Conservation (phyloP, 202 grass and related monocot species). For the Brachypodium distachyon region DNA sequence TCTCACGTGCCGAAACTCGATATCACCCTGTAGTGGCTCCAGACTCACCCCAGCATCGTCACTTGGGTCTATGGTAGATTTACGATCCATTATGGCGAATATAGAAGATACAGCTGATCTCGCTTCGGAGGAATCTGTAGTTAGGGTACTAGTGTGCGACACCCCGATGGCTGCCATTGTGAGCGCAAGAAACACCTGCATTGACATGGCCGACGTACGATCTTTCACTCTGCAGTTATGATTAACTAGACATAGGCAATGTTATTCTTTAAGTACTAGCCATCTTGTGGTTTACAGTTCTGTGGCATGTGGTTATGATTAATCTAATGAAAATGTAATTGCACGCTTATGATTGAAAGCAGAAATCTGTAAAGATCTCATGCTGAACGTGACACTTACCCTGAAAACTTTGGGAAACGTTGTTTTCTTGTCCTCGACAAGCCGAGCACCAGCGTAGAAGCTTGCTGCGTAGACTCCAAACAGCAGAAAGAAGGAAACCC, state of each 20-base stretch:
- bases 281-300: neutral
- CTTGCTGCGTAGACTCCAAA: slow-evolving; percentile 53
- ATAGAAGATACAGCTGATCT: slow-evolving; percentile 72
- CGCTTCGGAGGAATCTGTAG: slow-evolving; percentile 82
- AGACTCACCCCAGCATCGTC: slow-evolving; percentile 48
- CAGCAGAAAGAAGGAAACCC: slow-evolving; percentile 62
- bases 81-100: slow-evolving; percentile 69
- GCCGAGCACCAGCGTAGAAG: slow-evolving; percentile 81
- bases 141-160: slow-evolving; percentile 77
- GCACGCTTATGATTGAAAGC: neutral
- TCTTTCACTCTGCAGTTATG: neutral
- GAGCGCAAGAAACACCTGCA: slow-evolving; percentile 90
- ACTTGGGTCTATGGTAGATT: slow-evolving; percentile 79
- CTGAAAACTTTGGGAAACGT: slow-evolving; percentile 78
- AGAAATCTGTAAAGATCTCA: neutral
- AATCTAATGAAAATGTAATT: neutral
- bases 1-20: slow-evolving; percentile 71
- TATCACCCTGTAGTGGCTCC: slow-evolving; percentile 60
- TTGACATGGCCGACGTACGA: neutral
- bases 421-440: slow-evolving; percentile 50
- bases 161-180: slow-evolving; percentile 89
- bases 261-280: neutral
- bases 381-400: slow-evolving; percentile 28
- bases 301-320: neutral
- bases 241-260: neutral